Evolutionary conservation across 2,329 filamentous ascomycete genomes (phyloP).

Genomic region (Fusarium verticillioides): DNA sequence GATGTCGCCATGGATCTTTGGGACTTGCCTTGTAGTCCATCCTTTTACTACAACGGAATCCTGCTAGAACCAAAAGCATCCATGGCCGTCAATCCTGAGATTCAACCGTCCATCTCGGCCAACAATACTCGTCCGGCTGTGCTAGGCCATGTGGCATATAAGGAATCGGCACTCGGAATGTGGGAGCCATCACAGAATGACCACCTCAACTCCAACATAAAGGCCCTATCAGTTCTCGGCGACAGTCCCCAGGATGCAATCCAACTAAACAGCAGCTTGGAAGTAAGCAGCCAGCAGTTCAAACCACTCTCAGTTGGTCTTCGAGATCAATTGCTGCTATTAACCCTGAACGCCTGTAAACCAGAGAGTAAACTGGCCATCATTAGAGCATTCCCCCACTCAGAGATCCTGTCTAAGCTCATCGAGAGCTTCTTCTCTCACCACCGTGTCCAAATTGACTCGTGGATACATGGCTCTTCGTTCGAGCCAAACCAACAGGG

Average conservation of each 20-base stretch:
- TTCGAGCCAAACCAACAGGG: not conserved
- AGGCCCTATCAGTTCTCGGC: not conserved
- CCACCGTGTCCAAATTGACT: not conserved
- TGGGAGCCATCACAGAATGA: not conserved
- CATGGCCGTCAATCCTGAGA: fast-evolving
- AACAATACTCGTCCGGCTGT: not conserved
- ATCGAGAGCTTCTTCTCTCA: not conserved
- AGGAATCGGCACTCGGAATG: not conserved
- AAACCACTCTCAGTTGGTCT: not conserved
- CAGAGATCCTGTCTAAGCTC: not conserved
- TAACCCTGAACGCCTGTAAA: not conserved
- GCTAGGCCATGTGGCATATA: not conserved
- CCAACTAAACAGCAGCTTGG: not conserved
- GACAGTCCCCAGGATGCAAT: not conserved
- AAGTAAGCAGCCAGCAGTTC: not conserved
- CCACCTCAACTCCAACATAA: not conserved
- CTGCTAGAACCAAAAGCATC: not conserved
- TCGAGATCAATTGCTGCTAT: not conserved
- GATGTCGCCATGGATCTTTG: not conserved
- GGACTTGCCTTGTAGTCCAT: not conserved
- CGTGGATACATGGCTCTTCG: not conserved
- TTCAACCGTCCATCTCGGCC: not conserved
- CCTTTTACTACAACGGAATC: not conserved
- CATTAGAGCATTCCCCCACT: not conserved
- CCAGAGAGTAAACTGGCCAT: not conserved